phyloP scores from a whole-genome alignment of 1,284 basidiomycete genomes.

The Irpex sp. region DNA sequence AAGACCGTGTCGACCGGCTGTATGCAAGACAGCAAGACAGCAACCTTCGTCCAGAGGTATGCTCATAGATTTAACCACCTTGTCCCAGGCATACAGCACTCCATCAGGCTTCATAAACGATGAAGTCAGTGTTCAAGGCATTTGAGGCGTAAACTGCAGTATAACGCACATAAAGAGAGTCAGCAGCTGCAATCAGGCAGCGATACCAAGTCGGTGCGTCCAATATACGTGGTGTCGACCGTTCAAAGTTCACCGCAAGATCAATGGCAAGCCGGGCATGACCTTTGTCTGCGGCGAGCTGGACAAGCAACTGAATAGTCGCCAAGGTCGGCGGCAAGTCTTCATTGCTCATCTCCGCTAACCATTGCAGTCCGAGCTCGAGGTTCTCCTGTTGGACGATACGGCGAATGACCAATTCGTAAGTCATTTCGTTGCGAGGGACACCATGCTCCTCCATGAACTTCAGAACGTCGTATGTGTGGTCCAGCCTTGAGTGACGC shows the following conservation, averaged over 20 bases:
- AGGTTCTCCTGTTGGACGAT: slow-evolving; percentile 45
- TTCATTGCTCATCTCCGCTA: slow-evolving; percentile 46
- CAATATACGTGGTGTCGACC: slow-evolving; percentile 46
- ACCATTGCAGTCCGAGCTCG: slow-evolving; percentile 58
- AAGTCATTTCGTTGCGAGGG: slow-evolving; percentile 48
- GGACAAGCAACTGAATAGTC: slow-evolving; percentile 46
- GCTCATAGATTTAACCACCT: slow-evolving; percentile 46
- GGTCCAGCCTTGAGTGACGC: slow-evolving; percentile 18
- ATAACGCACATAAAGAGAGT: slow-evolving; percentile 56
- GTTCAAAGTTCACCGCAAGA: slow-evolving; percentile 56
- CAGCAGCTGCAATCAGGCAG: slow-evolving; percentile 55
- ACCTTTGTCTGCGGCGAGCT: slow-evolving; percentile 43
- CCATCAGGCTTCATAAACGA: slow-evolving; percentile 54
- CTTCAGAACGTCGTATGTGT: slow-evolving; percentile 30
- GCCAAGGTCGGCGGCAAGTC: slow-evolving; percentile 46
- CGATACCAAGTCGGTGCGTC: slow-evolving; percentile 54
- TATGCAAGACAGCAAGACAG: slow-evolving; percentile 64
- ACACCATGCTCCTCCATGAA: slow-evolving; percentile 49
- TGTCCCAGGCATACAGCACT: slow-evolving; percentile 59
- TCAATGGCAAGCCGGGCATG: slow-evolving; percentile 68
- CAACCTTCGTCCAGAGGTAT: slow-evolving; percentile 73
- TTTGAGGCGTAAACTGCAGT: slow-evolving; percentile 4
- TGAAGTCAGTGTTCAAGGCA: not conserved
- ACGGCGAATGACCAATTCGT: slow-evolving; percentile 48
- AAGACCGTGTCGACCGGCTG: slow-evolving; percentile 68